Evolutionary conservation across 768 basidiomycete species (phyloP), one percentile per base, ranked within the genome.

Genomic region (Pleurotus citrinopileatus): DNA sequence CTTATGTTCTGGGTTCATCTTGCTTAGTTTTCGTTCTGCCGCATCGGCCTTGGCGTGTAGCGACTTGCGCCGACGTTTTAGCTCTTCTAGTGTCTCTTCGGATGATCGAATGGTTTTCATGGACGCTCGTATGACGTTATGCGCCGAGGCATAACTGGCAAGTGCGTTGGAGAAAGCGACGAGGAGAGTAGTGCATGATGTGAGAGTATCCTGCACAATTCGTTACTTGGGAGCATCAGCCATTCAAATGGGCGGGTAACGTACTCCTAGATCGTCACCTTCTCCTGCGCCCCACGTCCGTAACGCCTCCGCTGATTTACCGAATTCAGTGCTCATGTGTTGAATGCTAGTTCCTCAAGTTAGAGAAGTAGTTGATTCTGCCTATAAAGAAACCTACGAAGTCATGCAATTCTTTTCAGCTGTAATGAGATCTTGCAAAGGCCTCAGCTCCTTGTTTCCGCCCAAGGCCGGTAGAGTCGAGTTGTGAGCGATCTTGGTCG

Each of bases 1-100:
- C 76, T 96, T 98, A 73, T 95, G 83, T 67, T 94, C 91, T 0
- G 89, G 78, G 58, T 79, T 80, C 94, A 97, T 95, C 73, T 88
- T 96, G 69, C 78, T 82, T 32, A 98, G 78, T 65, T 95, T 96
- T 74, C 79, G 89, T 60, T 96, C 93, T 2, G 91, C 93, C 15
- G 81, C 70, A 52, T 96, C 94, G 0, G 93, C 89, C 57, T 87
- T 87, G 22, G 78, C 68, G 8, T 75, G 77, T 4, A 94, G 75
- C 8, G 74, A 73, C 59, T 85, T 83, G 48, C 93, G 76, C 15
- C 87, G 79, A 12, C 85, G 81, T 60, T 83, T 86, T 12, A 93
- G 70, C 3, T 89, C 87, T 52, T 91, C 91, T 2, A 97, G 78
- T 2, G 72, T 75, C 65, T 98, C 94, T 66, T 98, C 94, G 5